Evolutionary conservation across 2,329 filamentous ascomycete species (phyloP), one percentile per base, ranked within the genome.

Genomic region (Penicillium sp.): DNA sequence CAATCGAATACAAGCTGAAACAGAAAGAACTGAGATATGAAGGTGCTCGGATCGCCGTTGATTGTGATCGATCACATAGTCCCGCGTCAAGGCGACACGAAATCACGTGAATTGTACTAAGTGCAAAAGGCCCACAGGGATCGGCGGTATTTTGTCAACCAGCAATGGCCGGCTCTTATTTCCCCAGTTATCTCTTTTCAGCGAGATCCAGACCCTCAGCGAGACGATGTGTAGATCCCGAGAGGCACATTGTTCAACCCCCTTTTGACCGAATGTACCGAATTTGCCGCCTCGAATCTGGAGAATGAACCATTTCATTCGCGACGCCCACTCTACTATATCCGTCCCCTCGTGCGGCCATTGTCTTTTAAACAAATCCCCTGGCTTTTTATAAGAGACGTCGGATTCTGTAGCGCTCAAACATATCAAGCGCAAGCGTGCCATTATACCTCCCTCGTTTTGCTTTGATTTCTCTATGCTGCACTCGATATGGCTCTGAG

Each of bases 81-180:
- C 37, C 50, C 62, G 65, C 64, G 64, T 57, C 49, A 23, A 56
- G 31, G 54, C 51, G 56, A 67, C 65, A 64, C 64, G 65, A 64
- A 61, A 35, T 67, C 65, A 67, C 64, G 61, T 67, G 65, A 41
- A 21, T n/a, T 9, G 38, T 12, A 19, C 53, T 54, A 63, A 48
- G 52, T 52, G 52, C 45, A 10, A 15, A 40, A 40, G 57, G 38
- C 61, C 61, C 62, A 63, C 62, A 50, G 40, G 10, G 62, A 66
- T 65, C 62, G 47, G 58, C 58, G 38, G 27, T 25, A 15, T 31
- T 46, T 17, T 33, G 17, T 52, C 54, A 53, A 57, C 33, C 49
- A 47, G 42, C 35, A 35, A 47, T 54, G 42, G 41, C 54, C 42
- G 54, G 54, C 19, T 53, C 23, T 47, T 41, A 42, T 55, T 55